These are phyloP conservation scores for Sarocladium kiliense DNA, from an alignment of 2,329 filamentous ascomycete species.

Conservation along the genomic window DNA sequence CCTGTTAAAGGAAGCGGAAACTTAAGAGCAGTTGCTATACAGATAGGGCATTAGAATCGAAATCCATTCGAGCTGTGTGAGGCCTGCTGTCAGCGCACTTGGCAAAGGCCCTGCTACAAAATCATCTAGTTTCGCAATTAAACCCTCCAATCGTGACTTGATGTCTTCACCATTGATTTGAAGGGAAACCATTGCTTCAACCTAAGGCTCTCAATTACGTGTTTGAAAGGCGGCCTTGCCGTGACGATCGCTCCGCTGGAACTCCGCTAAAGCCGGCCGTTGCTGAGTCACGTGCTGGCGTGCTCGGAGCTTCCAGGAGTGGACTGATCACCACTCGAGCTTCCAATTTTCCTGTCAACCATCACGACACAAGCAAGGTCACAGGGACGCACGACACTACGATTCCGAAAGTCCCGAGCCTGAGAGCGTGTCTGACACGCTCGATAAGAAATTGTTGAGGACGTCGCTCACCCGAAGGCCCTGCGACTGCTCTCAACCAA, in stretches of 20 bases:
- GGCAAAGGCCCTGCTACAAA: no score
- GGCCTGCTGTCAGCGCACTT: no score
- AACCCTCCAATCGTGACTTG: no score
- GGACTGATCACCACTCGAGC: conserved; percentile 9
- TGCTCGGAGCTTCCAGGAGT: conserved; percentile 6
- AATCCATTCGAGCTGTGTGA: no score
- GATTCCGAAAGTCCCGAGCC: not conserved
- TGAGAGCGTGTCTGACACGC: not conserved
- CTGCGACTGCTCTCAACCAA: conserved; percentile 13
- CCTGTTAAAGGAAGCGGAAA: conserved; percentile 42
- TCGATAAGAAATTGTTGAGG: not conserved
- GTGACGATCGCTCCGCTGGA: conserved; percentile 3
- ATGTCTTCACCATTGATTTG: no score
- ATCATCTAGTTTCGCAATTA: no score
- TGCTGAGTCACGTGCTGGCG: conserved; percentile 3
- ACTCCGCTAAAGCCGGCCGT: conserved; percentile 1
- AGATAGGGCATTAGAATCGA: not conserved
- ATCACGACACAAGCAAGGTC: conserved; percentile 2
- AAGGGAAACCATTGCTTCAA: no score
- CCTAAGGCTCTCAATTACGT: not conserved
- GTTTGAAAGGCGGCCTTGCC: not conserved
- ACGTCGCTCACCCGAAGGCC: not conserved
- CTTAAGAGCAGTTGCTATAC: conserved; percentile 38
- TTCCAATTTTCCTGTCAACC: conserved; percentile 6
- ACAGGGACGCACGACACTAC: not conserved